A percentile compares a stretch with the other conserved stretches of the same genome.
Evolutionary conservation across 2,329 filamentous ascomycete genomes (phyloP).

Genomic region (Venturia asperata): DNA sequence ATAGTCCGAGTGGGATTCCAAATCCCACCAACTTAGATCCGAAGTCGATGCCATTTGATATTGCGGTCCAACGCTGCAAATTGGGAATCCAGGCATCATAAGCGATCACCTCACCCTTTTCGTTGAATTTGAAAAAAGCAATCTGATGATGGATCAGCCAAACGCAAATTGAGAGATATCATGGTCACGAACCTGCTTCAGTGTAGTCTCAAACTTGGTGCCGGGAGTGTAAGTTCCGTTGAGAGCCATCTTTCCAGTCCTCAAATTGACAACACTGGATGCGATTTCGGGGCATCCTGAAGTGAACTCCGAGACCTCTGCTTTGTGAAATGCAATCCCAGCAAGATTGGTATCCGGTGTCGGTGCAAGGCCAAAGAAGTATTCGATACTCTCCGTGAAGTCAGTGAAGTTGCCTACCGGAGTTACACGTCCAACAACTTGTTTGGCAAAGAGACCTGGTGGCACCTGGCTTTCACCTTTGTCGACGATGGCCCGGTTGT

Average conservation of each 20-base stretch:
- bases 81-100: constrained; percentile 43
- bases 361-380: constrained; percentile 40
- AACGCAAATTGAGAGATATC: no score
- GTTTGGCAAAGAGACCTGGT: constrained; percentile 32
- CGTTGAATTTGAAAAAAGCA: constrained; percentile 44
- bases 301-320: constrained; percentile 29
- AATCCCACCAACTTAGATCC: neutral
- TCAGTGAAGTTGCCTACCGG: constrained; percentile 39
- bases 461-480: constrained; percentile 31
- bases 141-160: constrained; percentile 25
- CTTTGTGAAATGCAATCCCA: constrained; percentile 22
- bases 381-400: constrained; percentile 39
- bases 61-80: constrained; percentile 23
- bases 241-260: constrained; percentile 6
- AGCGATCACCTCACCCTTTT: constrained; percentile 36
- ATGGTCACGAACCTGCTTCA: constrained; percentile 1
- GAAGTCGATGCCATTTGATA: neutral
- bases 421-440: constrained; percentile 36
- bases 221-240: neutral
- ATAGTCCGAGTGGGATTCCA: neutral
- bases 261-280: constrained; percentile 28
- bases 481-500: constrained; percentile 33
- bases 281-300: constrained; percentile 34
- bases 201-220: constrained; percentile 1
- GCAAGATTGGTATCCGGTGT: constrained; percentile 23